A percentile compares a stretch with the other conserved stretches of the same genome.
phyloP scores from a whole-genome alignment of 371 early-diverging fungal genomes.

The Rhizopus stolonifer region DNA sequence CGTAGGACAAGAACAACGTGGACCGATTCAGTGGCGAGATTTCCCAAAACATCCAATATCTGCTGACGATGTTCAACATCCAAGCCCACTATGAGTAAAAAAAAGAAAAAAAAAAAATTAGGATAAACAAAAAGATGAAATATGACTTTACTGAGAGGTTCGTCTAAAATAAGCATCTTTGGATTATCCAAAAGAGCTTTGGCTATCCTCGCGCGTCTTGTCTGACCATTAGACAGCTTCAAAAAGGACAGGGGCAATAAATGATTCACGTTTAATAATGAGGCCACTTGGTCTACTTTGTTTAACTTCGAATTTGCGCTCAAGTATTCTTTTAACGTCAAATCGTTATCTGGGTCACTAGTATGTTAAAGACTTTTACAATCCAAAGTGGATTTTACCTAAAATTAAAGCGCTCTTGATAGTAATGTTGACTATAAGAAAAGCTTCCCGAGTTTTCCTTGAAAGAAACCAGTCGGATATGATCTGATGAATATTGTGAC shows the following conservation, averaged over 20 bases:
- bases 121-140: not conserved
- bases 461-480: conserved; percentile 50
- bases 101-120: not conserved
- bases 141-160: conserved; percentile 54
- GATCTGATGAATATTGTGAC: conserved; percentile 40
- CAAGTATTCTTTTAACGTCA: conserved; percentile 32
- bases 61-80: conserved; percentile 54
- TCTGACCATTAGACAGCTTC: conserved; percentile 62
- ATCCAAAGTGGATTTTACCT: too few relatives aligned
- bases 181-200: conserved; percentile 42
- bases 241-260: conserved; percentile 48
- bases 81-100: conserved; percentile 48
- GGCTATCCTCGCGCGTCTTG: conserved; percentile 55
- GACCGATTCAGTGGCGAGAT: conserved; percentile 25
- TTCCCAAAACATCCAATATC: conserved; percentile 39
- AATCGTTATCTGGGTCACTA: conserved; percentile 51
- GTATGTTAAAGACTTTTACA: too few relatives aligned
- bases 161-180: conserved; percentile 51
- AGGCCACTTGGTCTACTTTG: conserved; percentile 24
- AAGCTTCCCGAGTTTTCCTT: conserved; percentile 46
- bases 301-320: conserved; percentile 1
- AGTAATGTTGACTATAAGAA: conserved; percentile 49
- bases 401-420: conserved; percentile 61
- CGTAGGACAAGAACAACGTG: conserved; percentile 51
- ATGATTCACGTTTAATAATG: conserved; percentile 31